These are phyloP conservation scores for Guadua angustifolia DNA, from an alignment of 176 grass and related monocot species.

Conservation along the genomic window DNA sequence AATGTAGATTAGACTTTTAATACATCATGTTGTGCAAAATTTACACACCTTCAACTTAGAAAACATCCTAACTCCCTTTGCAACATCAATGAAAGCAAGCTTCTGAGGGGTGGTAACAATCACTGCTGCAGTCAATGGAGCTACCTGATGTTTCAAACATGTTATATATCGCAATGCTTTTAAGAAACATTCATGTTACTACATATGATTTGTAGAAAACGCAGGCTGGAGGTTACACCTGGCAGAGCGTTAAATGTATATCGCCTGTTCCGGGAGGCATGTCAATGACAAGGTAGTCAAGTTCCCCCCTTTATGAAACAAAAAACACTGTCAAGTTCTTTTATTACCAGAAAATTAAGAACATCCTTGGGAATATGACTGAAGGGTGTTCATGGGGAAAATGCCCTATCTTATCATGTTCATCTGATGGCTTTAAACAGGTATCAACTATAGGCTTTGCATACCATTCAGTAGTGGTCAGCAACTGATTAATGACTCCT, in stretches of 20 bases:
- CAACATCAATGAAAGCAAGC: slow-evolving; percentile 96
- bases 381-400: neutral
- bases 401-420: slow-evolving; percentile 8
- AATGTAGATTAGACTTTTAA: slow-evolving; percentile 9
- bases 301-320: slow-evolving; percentile 74
- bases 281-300: slow-evolving; percentile 97
- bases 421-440: slow-evolving; percentile 24
- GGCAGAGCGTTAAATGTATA: slow-evolving; percentile 96
- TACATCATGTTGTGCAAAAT: slow-evolving; percentile 27
- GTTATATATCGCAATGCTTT: slow-evolving; percentile 36
- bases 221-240: slow-evolving; percentile 56
- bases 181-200: slow-evolving; percentile 2
- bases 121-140: slow-evolving; percentile 88
- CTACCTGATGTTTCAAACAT: slow-evolving; percentile 63
- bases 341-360: slow-evolving; percentile 18
- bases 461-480: slow-evolving; percentile 94
- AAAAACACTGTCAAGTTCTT: slow-evolving; percentile 29
- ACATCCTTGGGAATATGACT: neutral
- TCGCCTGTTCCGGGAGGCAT: slow-evolving; percentile 99
- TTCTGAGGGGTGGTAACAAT: slow-evolving; percentile 99
- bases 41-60: slow-evolving; percentile 93
- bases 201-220: slow-evolving; percentile 29
- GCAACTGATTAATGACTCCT: slow-evolving; percentile 91
- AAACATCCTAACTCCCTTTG: slow-evolving; percentile 98
- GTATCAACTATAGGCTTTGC: slow-evolving; percentile 25